Conservation (phyloP, 139 green algal species). For the Cymbomonas tetramitiformis region DNA sequence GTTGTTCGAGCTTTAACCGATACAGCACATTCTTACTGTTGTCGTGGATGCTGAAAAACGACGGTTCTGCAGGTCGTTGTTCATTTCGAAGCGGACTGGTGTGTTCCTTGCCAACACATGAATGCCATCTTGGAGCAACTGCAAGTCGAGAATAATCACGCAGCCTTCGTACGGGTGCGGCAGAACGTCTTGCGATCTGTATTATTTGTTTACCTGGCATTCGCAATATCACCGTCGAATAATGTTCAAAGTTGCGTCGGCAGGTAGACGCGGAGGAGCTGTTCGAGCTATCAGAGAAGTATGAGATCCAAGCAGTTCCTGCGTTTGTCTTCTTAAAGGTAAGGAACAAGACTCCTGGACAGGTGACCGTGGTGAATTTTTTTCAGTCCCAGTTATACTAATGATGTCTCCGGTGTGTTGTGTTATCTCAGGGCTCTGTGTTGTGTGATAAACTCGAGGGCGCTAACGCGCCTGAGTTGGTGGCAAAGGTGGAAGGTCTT, state of each 20-base stretch:
- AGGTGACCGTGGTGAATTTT: too few relatives aligned
- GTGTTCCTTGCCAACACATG: constrained; percentile 62
- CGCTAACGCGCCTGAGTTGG: constrained; percentile 48
- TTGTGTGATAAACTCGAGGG: constrained; percentile 56
- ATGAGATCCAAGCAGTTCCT: constrained; percentile 53
- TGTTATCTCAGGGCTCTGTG: too few relatives aligned
- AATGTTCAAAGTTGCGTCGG: constrained; percentile 17
- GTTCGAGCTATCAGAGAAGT: constrained; percentile 47
- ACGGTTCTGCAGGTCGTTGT: constrained; percentile 33
- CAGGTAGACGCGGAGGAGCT: constrained; percentile 72
- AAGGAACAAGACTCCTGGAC: constrained; percentile 39
- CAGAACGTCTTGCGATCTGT: too few relatives aligned
- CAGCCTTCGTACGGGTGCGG: constrained; percentile 32
- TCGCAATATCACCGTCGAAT: neutral
- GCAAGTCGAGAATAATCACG: constrained; percentile 24
- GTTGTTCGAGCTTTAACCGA: too few relatives aligned
- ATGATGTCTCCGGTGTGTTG: too few relatives aligned
- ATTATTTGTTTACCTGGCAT: neutral
- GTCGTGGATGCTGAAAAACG: too few relatives aligned
- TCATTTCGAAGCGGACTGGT: constrained; percentile 69
- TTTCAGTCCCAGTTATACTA: too few relatives aligned
- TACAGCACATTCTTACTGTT: too few relatives aligned
- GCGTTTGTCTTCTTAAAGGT: constrained; percentile 52
- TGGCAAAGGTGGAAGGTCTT: constrained; percentile 32
- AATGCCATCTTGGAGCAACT: constrained; percentile 45